phyloP scores from a whole-genome alignment of 106 monocot genomes.

The Dendrobium chrysotoxum region DNA sequence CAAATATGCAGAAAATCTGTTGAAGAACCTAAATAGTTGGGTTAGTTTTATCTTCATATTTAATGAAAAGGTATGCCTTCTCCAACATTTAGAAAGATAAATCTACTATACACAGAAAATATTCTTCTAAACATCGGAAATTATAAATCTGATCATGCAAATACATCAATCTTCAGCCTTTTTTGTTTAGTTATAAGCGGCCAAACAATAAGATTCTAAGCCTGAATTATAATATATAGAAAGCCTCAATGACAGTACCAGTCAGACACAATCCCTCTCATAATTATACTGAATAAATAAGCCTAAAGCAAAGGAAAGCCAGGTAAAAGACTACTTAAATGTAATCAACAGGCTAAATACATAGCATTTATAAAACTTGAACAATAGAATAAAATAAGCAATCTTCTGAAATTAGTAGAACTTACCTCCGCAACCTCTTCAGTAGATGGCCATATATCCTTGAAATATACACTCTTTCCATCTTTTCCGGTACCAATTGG shows the following conservation, averaged over 20 bases:
- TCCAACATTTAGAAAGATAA: not conserved
- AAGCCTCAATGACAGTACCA: not conserved
- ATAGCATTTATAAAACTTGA: not conserved
- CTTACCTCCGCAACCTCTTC: slow-evolving; percentile 61
- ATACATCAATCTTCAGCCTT: not conserved
- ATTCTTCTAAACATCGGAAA: not conserved
- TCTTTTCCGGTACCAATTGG: slow-evolving; percentile 65
- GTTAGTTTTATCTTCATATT: not conserved
- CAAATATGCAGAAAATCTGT: not conserved
- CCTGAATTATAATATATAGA: not conserved
- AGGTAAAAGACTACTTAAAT: not conserved
- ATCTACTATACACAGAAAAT: not conserved
- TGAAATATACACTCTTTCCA: slow-evolving; percentile 55
- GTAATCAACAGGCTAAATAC: not conserved
- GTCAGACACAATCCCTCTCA: not conserved
- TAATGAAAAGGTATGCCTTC: not conserved
- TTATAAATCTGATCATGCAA: not conserved
- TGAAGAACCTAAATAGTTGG: not conserved
- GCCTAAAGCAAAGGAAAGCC: not conserved
- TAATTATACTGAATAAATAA: not conserved
- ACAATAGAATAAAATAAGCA: not conserved
- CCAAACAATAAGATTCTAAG: not conserved
- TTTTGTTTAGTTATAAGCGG: not conserved
- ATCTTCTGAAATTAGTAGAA: not conserved
- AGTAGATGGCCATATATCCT: slow-evolving; percentile 70